Conservation (phyloP, 768 basidiomycete species). For the Trametes sanguinea region DNA sequence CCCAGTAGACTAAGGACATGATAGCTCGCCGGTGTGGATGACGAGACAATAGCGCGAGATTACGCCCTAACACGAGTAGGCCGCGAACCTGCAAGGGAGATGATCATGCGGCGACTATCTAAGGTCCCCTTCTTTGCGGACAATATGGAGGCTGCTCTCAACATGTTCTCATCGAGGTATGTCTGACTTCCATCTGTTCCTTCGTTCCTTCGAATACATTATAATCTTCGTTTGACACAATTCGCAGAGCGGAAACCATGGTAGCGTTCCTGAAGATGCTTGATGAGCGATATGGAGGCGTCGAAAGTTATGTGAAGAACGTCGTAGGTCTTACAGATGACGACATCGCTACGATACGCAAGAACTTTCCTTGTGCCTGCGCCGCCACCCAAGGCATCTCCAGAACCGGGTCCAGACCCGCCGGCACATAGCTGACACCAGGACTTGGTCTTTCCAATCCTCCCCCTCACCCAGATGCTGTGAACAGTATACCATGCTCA, state of each 20-base stretch:
- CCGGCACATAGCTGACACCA: slow-evolving; percentile 1
- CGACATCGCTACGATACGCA: slow-evolving; percentile 61
- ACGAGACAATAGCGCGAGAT: slow-evolving; percentile 66
- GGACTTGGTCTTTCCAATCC: not conserved
- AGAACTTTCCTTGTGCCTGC: slow-evolving; percentile 45
- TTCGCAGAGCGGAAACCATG: slow-evolving; percentile 71
- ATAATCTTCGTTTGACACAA: no score
- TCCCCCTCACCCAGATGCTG: not conserved
- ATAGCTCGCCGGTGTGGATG: slow-evolving; percentile 72
- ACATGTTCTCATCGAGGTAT: slow-evolving; percentile 80
- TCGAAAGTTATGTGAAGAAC: slow-evolving; percentile 59
- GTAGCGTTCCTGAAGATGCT: slow-evolving; percentile 64
- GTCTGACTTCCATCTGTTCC: slow-evolving; percentile 18
- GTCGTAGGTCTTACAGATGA: slow-evolving; percentile 61
- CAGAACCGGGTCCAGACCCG: not conserved
- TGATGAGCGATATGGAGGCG: slow-evolving; percentile 66
- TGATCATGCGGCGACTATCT: slow-evolving; percentile 65
- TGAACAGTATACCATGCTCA: slow-evolving; percentile 1
- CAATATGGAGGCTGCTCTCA: slow-evolving; percentile 74
- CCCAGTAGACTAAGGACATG: not conserved
- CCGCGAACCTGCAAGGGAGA: slow-evolving; percentile 74
- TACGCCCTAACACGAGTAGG: slow-evolving; percentile 80
- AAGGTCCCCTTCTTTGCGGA: slow-evolving; percentile 75
- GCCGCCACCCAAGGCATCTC: not conserved
- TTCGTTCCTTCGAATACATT: no score